Conservation (phyloP, 768 basidiomycete genomes). For the Pilatotrama ljubarskyi region DNA sequence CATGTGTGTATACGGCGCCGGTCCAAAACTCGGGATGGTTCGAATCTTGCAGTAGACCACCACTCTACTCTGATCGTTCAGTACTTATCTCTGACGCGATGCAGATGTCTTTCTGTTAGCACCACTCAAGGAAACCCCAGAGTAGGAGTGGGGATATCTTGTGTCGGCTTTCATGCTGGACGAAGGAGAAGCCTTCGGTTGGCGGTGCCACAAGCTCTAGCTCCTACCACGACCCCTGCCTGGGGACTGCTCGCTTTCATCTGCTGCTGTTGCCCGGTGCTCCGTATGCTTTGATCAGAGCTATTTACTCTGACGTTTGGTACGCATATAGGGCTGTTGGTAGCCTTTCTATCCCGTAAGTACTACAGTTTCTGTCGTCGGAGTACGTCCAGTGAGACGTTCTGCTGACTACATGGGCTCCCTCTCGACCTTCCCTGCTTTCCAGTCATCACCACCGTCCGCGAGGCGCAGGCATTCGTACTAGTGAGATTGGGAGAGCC, state of each 20-base stretch:
- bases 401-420: slow-evolving; percentile 6
- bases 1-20: slow-evolving; percentile 7
- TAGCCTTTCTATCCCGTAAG: slow-evolving; percentile 9
- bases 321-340: background rate
- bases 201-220: slow-evolving; percentile 16
- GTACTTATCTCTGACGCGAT: background rate
- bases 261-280: background rate
- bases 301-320: background rate
- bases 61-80: slow-evolving; percentile 3
- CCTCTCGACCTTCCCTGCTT: background rate
- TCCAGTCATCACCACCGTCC: background rate
- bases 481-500: background rate
- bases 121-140: background rate
- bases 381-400: background rate
- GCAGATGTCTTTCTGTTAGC: background rate
- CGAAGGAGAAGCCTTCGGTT: background rate
- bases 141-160: background rate
- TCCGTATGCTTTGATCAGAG: background rate
- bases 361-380: background rate
- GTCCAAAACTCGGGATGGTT: background rate
- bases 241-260: background rate
- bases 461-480: background rate
- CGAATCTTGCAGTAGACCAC: slow-evolving; percentile 10
- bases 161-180: slow-evolving; percentile 3
- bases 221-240: slow-evolving; percentile 8